Base-by-base conservation (phyloP, 2,329 filamentous ascomycete species). In the Tolypocladium tropicale region DNA sequence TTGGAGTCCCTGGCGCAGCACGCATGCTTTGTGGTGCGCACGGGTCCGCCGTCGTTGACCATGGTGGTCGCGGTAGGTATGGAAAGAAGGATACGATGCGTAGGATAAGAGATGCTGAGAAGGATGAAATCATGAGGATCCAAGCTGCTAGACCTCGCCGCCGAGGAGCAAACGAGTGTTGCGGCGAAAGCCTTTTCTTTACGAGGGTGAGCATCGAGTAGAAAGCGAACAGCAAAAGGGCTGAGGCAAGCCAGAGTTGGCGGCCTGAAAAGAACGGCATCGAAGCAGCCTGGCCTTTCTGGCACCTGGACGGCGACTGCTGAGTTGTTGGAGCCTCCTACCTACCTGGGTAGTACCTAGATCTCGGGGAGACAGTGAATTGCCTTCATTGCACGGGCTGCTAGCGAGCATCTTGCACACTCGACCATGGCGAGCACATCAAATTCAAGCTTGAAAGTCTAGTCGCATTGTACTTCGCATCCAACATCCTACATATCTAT, bases 1-100 rank as follows among this genome's bases (percentile, higher is more conserved):
- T 39, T 25, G 4, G 34, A 25, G 41, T 39, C 18, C 18, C 16
- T 25, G 9, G 53, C 60, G 11, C 56, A 41, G 37, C 64, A 65
- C 4, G 16, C 33, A 3, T 58, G 57, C 12, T 50, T 30, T 2
- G 52, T 59, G 50, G 11, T 34, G 46, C 32, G 21, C 23, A 43
- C 12, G 16, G 11, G n/a, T n/a, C 16, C 2, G 21, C 14, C 32
- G n/a, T 21, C 43, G 23, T 9, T 23, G 9, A 28, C 18, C 54
- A 52, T 52, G 37, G 30, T 48, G 43, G 10, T 7, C 14, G 6
- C 25, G 3, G 34, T n/a, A 18, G 16, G 2, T 37, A 37, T 10
- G 6, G 5, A 32, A 10, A 4, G 12, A n/a, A 4, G 10, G 16
- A 21, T n/a, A 32, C 4, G 28, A 25, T 32, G 25, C 43, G 30